These are phyloP conservation scores for Brassica balearica DNA, from an alignment of 441 rosid species.

Conservation along the genomic window DNA sequence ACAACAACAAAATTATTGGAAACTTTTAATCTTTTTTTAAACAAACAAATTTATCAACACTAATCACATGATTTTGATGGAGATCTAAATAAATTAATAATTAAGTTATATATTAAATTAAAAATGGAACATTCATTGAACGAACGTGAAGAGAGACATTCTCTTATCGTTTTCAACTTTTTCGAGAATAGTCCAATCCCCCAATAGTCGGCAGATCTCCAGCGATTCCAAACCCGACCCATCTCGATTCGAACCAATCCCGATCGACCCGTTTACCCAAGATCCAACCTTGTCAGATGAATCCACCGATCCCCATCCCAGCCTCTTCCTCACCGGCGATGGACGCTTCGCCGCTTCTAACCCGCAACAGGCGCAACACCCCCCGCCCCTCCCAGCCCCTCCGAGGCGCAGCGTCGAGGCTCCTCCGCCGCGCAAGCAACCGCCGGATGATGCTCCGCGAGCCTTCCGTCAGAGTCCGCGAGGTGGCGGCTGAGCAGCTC, in stretches of 20 bases:
- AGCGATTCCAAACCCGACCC: slow-evolving; percentile 29
- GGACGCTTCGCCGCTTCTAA: slow-evolving; percentile 69
- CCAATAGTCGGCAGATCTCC: slow-evolving; percentile 20
- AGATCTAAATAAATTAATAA: background rate
- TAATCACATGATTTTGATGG: background rate
- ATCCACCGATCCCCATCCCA: slow-evolving; percentile 44
- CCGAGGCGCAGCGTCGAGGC: slow-evolving; percentile 63
- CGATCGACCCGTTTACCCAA: slow-evolving; percentile 29
- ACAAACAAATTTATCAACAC: background rate
- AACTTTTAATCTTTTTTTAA: background rate
- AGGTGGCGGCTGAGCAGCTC: slow-evolving; percentile 74
- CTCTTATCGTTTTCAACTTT: slow-evolving; percentile 27
- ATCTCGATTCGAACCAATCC: background rate
- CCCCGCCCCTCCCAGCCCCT: slow-evolving; percentile 63
- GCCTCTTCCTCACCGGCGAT: slow-evolving; percentile 43
- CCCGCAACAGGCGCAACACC: slow-evolving; percentile 61
- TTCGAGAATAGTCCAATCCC: too few relatives aligned
- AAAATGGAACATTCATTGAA: slow-evolving; percentile 3
- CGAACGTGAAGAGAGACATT: slow-evolving; percentile 25
- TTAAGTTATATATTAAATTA: background rate
- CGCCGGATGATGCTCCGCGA: slow-evolving; percentile 72
- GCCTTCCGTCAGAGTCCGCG: slow-evolving; percentile 69
- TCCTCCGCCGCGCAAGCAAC: slow-evolving; percentile 68
- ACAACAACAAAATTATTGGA: background rate
- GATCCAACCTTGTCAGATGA: slow-evolving; percentile 32